These are phyloP conservation scores for Acrocalymma vagum DNA, from an alignment of 2,329 filamentous ascomycete species.

Conservation along the genomic window DNA sequence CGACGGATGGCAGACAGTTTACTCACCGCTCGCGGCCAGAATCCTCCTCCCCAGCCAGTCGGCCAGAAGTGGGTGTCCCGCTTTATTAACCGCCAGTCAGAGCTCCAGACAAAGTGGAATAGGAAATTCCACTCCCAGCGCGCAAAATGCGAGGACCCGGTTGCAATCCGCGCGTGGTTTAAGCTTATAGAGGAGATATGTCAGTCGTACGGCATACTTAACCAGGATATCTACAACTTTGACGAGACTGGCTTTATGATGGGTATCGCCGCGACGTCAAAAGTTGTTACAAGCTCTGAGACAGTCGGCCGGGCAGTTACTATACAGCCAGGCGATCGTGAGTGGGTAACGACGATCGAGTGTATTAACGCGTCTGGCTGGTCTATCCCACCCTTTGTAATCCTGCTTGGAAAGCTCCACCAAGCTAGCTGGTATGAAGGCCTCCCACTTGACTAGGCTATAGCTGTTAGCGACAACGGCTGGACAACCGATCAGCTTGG, in stretches of 20 bases:
- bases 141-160: slow-evolving; percentile 10
- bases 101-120: slow-evolving; percentile 20
- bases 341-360: slow-evolving; percentile 18
- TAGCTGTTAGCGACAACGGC: slow-evolving; percentile 11
- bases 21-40: slow-evolving; percentile 15
- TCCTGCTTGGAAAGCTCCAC: slow-evolving; percentile 10
- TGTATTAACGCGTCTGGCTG: slow-evolving; percentile 9
- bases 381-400: slow-evolving; percentile 12
- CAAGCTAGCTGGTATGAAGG: slow-evolving; percentile 9
- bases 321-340: slow-evolving; percentile 15
- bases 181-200: slow-evolving; percentile 14
- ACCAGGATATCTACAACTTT: slow-evolving; percentile 25
- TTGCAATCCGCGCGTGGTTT: slow-evolving; percentile 9
- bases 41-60: slow-evolving; percentile 2
- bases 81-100: slow-evolving; percentile 14
- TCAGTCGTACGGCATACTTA: slow-evolving; percentile 7
- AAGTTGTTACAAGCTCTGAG: slow-evolving; percentile 17
- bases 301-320: slow-evolving; percentile 6
- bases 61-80: slow-evolving; percentile 15
- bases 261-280: slow-evolving; percentile 26
- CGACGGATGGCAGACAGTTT: slow-evolving; percentile 12
- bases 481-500: slow-evolving; percentile 15
- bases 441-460: slow-evolving; percentile 6
- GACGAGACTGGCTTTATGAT: slow-evolving; percentile 43
- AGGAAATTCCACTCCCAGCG: slow-evolving; percentile 5